A percentile compares a stretch with the other conserved stretches of the same genome.
Conservation (phyloP, 1,284 basidiomycete species). For the Pascua guehoae region DNA sequence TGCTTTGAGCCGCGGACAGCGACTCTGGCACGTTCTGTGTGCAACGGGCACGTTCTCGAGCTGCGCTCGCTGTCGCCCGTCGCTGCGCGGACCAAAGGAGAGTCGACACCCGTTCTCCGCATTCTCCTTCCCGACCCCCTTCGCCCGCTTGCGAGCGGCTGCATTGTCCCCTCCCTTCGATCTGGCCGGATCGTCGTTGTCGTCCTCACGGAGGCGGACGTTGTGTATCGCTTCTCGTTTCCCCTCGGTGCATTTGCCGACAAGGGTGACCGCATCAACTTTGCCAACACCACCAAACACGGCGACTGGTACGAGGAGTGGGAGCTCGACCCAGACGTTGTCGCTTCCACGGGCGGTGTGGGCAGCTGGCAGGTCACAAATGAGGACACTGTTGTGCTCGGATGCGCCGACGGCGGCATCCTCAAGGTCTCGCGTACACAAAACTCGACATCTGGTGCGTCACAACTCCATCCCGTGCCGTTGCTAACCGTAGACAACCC, state of each 20-base stretch:
- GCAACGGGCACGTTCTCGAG: slow-evolving; percentile 70
- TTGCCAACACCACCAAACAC: slow-evolving; percentile 22
- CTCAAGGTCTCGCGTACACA: slow-evolving; percentile 59
- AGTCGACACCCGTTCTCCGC: slow-evolving; percentile 58
- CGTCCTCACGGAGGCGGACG: slow-evolving; percentile 64
- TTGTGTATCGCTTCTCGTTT: slow-evolving; percentile 71
- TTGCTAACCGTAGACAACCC: slow-evolving; percentile 20
- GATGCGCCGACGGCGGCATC: slow-evolving; percentile 64
- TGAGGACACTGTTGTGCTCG: slow-evolving; percentile 64
- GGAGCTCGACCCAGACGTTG: slow-evolving; percentile 31
- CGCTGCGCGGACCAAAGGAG: slow-evolving; percentile 28
- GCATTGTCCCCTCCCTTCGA: slow-evolving; percentile 57
- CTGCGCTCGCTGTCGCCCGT: slow-evolving; percentile 62
- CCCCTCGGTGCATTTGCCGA: slow-evolving; percentile 45
- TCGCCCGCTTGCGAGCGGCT: slow-evolving; percentile 52
- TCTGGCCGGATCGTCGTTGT: slow-evolving; percentile 66
- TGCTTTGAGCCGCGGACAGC: slow-evolving; percentile 61
- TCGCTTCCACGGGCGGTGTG: slow-evolving; percentile 40
- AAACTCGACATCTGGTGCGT: slow-evolving; percentile 28
- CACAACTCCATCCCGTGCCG: accelerated
- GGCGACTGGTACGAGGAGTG: slow-evolving; percentile 42
- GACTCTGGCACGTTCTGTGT: slow-evolving; percentile 69
- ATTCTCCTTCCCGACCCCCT: slow-evolving; percentile 74
- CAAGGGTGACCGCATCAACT: slow-evolving; percentile 26
- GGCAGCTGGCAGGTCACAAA: slow-evolving; percentile 63